Evolutionary conservation across 805 yeast species (phyloP).

Genomic region (Candida palmyrensis): DNA sequence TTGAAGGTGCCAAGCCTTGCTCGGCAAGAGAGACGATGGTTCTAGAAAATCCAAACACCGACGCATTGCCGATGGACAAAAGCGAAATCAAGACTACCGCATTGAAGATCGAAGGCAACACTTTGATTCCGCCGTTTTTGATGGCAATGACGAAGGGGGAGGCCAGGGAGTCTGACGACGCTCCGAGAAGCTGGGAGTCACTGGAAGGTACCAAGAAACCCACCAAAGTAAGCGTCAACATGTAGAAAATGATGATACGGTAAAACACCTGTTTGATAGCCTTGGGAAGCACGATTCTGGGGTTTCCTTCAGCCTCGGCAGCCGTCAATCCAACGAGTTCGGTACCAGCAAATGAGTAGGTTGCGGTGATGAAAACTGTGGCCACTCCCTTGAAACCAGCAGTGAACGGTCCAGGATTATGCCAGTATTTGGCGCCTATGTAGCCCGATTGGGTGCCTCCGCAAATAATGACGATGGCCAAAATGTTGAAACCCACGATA

Average conservation of each 20-base stretch:
- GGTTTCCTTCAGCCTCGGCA: constrained; percentile 35
- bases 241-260: constrained; percentile 36
- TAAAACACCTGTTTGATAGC: constrained; percentile 41
- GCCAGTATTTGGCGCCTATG: constrained; percentile 48
- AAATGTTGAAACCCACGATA: constrained; percentile 52
- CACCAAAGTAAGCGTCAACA: constrained; percentile 41
- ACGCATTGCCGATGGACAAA: constrained; percentile 38
- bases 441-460: constrained; percentile 45
- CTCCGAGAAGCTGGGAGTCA: constrained; percentile 21
- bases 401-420: constrained; percentile 51
- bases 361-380: constrained; percentile 37
- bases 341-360: constrained; percentile 38
- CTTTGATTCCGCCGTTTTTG: constrained; percentile 29
- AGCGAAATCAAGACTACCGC: constrained; percentile 36
- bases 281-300: constrained; percentile 31
- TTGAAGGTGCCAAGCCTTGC: constrained; percentile 35
- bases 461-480: constrained; percentile 38
- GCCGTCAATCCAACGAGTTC: constrained; percentile 39
- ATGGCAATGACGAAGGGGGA: constrained; percentile 30
- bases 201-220: constrained; percentile 52
- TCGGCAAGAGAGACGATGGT: constrained; percentile 35
- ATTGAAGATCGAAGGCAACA: constrained; percentile 35
- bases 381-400: constrained; percentile 40
- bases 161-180: constrained; percentile 18
- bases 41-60: constrained; percentile 40